Base-by-base conservation (phyloP, 2,329 filamentous ascomycete genomes). In the Arthroderma sp. region DNA sequence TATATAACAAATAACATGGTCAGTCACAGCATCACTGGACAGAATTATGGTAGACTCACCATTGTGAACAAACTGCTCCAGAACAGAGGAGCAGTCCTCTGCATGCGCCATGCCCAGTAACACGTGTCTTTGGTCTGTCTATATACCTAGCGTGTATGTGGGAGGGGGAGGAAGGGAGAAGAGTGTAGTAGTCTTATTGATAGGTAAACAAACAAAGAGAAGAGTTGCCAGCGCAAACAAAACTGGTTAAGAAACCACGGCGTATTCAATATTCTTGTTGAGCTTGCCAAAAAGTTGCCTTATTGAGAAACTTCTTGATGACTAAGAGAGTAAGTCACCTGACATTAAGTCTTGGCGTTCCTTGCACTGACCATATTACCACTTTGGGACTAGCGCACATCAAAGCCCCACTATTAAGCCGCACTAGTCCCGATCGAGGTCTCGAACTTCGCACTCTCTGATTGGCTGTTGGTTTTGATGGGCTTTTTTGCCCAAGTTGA, bases 31-130 rank as follows among this genome's bases (percentile, higher is more conserved):
- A 23, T 23, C 33, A 44, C 33, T n/a, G 33, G 21, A 2, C n/a
- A 33, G 31, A 35, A 28, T 53, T 52, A 35, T 8, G n/a, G 13
- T 33, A 23, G 8, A 15, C 66, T 57, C 67, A 79, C 78, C 80
- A 76, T 85, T 82, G 65, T 85, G 81, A 23, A 83, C 78, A 64
- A 84, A 85, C 64, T 83, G 80, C 66, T 85, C 82, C 49, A 85
- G 70, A 15, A 85, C 80, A 6, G 80, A 78, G 6, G 82, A 81
- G 52, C 81, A 80, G 68, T 85, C 82, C 63, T 84, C 82, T 41
- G 77, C 72, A 59, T 73, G 68, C 15, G 76, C 71, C 73, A 80
- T 79, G 51, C 6, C 31, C 13, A 17, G 15, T 21, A 52, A 37
- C 31, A 39, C 21, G 19, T 19, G 44, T 51, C n/a, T 6, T 7